Evolutionary conservation across 2,329 filamentous ascomycete species (phyloP), one percentile per base, ranked within the genome.

Genomic region (Didymellaceae sp.): DNA sequence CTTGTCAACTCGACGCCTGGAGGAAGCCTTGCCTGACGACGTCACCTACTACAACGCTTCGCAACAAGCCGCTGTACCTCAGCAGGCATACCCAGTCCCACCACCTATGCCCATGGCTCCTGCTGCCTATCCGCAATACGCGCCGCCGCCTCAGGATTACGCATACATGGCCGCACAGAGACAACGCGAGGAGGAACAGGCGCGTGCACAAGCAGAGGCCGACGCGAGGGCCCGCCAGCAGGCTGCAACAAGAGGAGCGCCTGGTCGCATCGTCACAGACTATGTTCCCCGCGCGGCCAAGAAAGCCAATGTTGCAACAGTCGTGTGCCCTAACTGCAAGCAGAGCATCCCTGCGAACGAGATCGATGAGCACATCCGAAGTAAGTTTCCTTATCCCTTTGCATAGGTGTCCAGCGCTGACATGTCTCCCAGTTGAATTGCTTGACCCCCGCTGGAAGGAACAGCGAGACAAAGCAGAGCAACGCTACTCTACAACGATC

Each of bases 371-470:
- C 93, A 97, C 70, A 93, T 97, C 85, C 86, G 90, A 74, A 96
- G 86, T 88, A 78, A 75, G 81, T 62, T 31, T 42, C n/a, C 14
- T 38, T 14, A 32, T 13, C 40, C 35, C 6, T 6, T 39, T 53
- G 56, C 7, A 13, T 26, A 6, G 26, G 16, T 16, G 32, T n/a
- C n/a, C n/a, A n/a, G 8, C 55, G 32, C 74, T 82, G 73, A 80
- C 61, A 11, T 22, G 6, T 34, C 7, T 40, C 32, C n/a, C 35
- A 82, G 80, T 97, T 70, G 93, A 97, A 75, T 82, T 97, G 37
- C 83, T 97, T 52, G 93, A 97, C 70, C 93, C 93, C 0, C 85
- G 89, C 52, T 97, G 93, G 92, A 96, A 96, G 72, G 92, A 97
- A 70, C 92, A 97, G 72, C 91, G 91, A 62, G 89, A 90, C 50